A percentile compares a stretch with the other conserved stretches of the same genome.
Evolutionary conservation across 2,329 filamentous ascomycete species (phyloP).

Genomic region (Aspergillus hortae): DNA sequence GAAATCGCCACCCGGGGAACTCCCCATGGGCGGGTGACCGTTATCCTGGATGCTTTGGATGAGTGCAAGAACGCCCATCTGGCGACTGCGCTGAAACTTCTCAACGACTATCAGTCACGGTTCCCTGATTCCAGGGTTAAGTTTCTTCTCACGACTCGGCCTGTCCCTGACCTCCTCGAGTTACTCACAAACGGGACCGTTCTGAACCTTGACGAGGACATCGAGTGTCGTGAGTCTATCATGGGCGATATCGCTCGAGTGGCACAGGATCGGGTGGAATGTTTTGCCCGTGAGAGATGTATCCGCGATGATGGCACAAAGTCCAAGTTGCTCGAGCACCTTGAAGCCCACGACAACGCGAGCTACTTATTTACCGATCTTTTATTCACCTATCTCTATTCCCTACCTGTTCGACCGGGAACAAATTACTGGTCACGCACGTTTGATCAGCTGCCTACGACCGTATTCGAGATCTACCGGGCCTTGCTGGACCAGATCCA

Average conservation of each 20-base stretch:
- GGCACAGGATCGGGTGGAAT: neutral
- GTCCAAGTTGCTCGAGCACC: neutral
- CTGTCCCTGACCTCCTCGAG: neutral
- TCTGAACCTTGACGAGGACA: neutral
- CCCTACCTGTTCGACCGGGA: neutral
- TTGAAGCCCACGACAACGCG: neutral
- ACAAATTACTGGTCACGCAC: slow-evolving; percentile 2
- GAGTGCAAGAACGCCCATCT: slow-evolving; percentile 1
- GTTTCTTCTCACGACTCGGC: neutral
- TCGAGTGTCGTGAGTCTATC: neutral
- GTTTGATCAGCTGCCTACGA: neutral
- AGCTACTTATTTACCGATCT: slow-evolving; percentile 1
- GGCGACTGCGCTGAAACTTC: neutral
- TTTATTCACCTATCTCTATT: neutral
- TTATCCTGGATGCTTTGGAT: neutral
- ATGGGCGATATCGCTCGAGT: neutral
- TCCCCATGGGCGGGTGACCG: neutral
- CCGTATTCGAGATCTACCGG: neutral
- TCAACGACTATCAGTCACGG: neutral
- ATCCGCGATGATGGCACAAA: neutral
- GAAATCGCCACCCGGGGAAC: neutral
- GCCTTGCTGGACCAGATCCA: neutral
- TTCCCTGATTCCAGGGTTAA: neutral
- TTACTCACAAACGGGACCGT: neutral
- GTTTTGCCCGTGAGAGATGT: neutral